Percentiles rank a stretch among this genome's conserved stretches.
Evolutionary conservation across 2,329 filamentous ascomycete genomes (phyloP).

Genomic region (Fusarium sp.): DNA sequence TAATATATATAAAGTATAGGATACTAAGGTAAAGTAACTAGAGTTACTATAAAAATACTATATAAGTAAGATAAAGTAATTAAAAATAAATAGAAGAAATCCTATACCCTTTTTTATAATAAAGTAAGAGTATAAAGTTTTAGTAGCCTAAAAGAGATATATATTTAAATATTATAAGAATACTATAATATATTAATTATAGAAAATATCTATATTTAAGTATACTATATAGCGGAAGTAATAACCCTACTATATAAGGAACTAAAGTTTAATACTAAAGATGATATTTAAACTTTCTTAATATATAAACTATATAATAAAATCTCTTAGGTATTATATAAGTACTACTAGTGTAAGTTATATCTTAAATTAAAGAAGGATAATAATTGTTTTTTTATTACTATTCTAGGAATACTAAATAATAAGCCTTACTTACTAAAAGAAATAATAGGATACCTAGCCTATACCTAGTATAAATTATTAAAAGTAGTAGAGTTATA

Average conservation of each 20-base stretch:
- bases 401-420: background rate
- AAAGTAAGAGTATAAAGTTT: too few relatives aligned
- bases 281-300: background rate
- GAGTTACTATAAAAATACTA: too few relatives aligned
- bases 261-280: too few relatives aligned
- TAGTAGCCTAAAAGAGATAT: too few relatives aligned
- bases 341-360: background rate
- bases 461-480: background rate
- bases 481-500: background rate
- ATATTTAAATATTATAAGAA: too few relatives aligned
- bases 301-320: background rate
- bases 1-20: background rate
- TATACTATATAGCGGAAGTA: too few relatives aligned
- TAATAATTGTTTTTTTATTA: background rate
- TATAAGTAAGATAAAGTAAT: background rate
- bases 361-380: background rate
- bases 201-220: too few relatives aligned
- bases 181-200: too few relatives aligned
- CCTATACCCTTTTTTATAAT: background rate
- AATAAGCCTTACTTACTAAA: background rate
- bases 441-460: background rate
- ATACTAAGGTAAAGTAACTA: background rate
- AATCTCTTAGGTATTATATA: background rate
- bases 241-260: too few relatives aligned
- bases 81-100: background rate